Percentiles rank a stretch among this genome's conserved stretches.
Conservation (phyloP, 495 filamentous ascomycete genomes). For the Penicillium malachiteum region DNA sequence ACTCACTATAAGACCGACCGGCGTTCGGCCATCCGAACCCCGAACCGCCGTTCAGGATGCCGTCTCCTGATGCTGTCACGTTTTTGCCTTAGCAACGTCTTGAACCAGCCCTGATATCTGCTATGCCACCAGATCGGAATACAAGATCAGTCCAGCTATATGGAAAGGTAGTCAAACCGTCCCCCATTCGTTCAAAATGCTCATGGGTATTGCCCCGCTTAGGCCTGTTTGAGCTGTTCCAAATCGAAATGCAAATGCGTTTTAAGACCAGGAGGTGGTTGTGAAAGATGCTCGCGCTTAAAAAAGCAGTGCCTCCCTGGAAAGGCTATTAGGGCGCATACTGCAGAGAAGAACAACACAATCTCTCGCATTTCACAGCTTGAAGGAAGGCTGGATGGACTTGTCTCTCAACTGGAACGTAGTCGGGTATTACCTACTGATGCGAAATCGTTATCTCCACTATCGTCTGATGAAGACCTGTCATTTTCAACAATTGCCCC, state of each 20-base stretch:
- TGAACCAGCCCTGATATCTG: neutral
- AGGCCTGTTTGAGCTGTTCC: conserved; percentile 50
- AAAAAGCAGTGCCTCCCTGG: conserved; percentile 33
- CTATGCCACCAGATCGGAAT: neutral
- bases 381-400: neutral
- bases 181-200: neutral
- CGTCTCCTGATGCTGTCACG: too few relatives aligned
- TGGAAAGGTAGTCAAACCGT: neutral
- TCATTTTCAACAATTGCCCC: conserved; percentile 26
- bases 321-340: conserved; percentile 21
- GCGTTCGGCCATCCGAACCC: conserved; percentile 7
- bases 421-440: neutral
- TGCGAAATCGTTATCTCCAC: neutral
- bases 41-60: conserved; percentile 1
- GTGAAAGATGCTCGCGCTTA: conserved; percentile 48
- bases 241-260: conserved; percentile 55
- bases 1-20: neutral
- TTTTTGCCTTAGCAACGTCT: neutral
- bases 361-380: conserved; percentile 22
- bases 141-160: neutral
- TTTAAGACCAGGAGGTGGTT: conserved; percentile 28
- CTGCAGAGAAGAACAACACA: conserved; percentile 10
- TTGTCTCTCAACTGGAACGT: neutral
- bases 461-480: neutral
- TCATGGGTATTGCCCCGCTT: neutral